These are phyloP conservation scores for Globisporangium rhizosaccharum DNA, from an alignment of 352 stramenopile genomes.

Conservation along the genomic window DNA sequence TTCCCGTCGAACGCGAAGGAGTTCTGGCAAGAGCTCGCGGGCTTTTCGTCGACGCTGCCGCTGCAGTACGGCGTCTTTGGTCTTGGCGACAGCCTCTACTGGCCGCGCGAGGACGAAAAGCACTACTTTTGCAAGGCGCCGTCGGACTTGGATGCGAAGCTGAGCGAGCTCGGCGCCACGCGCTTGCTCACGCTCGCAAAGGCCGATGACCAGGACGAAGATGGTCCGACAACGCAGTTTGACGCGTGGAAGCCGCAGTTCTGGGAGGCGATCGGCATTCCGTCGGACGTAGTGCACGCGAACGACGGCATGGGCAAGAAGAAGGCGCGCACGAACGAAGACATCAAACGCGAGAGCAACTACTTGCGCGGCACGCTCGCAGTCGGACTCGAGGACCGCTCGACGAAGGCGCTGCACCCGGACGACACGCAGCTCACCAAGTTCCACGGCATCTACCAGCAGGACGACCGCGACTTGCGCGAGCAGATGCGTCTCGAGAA, in stretches of 20 bases:
- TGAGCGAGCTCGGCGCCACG: constrained; percentile 69
- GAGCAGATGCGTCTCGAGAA: constrained; percentile 75
- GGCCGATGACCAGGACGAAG: constrained; percentile 79
- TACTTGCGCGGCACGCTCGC: constrained; percentile 67
- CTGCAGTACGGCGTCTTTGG: constrained; percentile 79
- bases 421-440: constrained; percentile 89
- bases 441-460: constrained; percentile 98
- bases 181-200: constrained; percentile 49
- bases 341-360: constrained; percentile 82
- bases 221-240: constrained; percentile 69
- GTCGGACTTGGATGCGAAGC: constrained; percentile 61
- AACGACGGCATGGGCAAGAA: constrained; percentile 36
- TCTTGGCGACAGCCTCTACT: constrained; percentile 78
- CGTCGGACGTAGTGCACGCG: constrained; percentile 41
- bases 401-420: constrained; percentile 59
- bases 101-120: constrained; percentile 74
- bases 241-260: constrained; percentile 68
- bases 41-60: constrained; percentile 49
- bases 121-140: constrained; percentile 84
- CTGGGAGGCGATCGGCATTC: constrained; percentile 71
- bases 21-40: constrained; percentile 65
- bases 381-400: constrained; percentile 58
- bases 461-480: constrained; percentile 91
- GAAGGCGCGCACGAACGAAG: constrained; percentile 77
- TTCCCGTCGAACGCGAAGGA: constrained; percentile 78